phyloP scores from a whole-genome alignment of 1,139 yeast species.

The Debaryomycetaceae sp. region DNA sequence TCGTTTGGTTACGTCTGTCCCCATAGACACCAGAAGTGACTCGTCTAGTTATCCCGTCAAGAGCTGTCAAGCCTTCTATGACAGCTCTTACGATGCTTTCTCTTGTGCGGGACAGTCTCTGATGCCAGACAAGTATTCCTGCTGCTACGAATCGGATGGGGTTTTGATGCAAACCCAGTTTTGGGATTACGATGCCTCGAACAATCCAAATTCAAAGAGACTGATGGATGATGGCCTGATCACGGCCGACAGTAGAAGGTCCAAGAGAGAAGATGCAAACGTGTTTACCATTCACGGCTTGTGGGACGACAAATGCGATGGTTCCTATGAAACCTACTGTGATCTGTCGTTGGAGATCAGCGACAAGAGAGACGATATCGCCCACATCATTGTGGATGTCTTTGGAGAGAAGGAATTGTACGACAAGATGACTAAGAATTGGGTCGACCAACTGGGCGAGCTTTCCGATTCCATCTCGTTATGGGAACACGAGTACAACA shows the following conservation, averaged over 20 bases:
- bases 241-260: conserved; percentile 39
- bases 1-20: neutral
- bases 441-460: conserved; percentile 31
- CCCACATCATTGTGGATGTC: conserved; percentile 25
- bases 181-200: conserved; percentile 47
- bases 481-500: conserved; percentile 44
- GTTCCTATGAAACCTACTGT: conserved; percentile 32
- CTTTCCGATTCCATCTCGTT: conserved; percentile 14
- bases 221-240: neutral
- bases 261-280: conserved; percentile 30
- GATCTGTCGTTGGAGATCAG: conserved; percentile 26
- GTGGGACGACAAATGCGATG: conserved; percentile 41
- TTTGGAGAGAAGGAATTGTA: conserved; percentile 28
- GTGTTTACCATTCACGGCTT: conserved; percentile 42
- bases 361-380: conserved; percentile 13
- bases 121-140: conserved; percentile 8
- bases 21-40: neutral
- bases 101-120: conserved; percentile 1
- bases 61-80: conserved; percentile 5
- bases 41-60: conserved; percentile 1
- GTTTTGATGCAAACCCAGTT: conserved; percentile 37
- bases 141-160: conserved; percentile 36
- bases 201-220: conserved; percentile 14
- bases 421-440: conserved; percentile 29
- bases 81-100: conserved; percentile 5